Evolutionary conservation across 2,329 filamentous ascomycete species (phyloP).

Genomic region (Bipolaris zeicola): DNA sequence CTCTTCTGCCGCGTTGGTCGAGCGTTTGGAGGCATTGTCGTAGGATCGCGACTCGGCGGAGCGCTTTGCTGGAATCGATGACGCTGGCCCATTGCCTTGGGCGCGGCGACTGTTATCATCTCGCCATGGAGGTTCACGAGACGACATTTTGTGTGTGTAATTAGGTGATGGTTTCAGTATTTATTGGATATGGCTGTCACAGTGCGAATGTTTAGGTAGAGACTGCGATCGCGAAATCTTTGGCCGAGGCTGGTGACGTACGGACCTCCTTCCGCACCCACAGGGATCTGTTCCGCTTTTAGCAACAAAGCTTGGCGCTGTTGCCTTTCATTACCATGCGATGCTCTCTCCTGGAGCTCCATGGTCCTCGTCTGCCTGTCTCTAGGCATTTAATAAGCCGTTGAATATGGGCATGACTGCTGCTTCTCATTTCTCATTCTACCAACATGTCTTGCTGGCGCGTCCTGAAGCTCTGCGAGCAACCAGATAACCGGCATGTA

Average conservation of each 20-base stretch:
- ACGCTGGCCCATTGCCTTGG: constrained; percentile 28
- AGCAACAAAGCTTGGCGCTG: constrained; percentile 12
- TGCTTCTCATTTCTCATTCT: neutral
- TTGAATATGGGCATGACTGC: neutral
- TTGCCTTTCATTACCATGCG: constrained; percentile 16
- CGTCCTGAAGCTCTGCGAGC: constrained; percentile 35
- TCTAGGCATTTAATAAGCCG: neutral
- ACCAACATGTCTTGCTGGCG: constrained; percentile 44
- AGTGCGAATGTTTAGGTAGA: neutral
- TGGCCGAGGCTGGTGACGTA: constrained; percentile 29
- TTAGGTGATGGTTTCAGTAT: neutral
- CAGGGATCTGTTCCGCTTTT: constrained; percentile 6
- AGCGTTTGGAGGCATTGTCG: constrained; percentile 49
- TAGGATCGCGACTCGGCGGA: constrained; percentile 51
- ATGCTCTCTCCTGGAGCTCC: neutral
- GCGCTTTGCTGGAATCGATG: constrained; percentile 51
- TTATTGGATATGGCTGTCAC: neutral
- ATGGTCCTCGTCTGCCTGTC: neutral
- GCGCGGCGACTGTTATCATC: constrained; percentile 27
- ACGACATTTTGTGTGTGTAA: constrained; percentile 29
- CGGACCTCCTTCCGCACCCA: constrained; percentile 14
- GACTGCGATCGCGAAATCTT: constrained; percentile 18
- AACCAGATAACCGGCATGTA: constrained; percentile 38
- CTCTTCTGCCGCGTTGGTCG: constrained; percentile 55
- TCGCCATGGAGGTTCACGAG: constrained; percentile 44